Percentiles rank a stretch among this genome's conserved stretches.
Evolutionary conservation across 164 flowering plant genomes (phyloP).

Genomic region (Chloranthus sessilifolius): DNA sequence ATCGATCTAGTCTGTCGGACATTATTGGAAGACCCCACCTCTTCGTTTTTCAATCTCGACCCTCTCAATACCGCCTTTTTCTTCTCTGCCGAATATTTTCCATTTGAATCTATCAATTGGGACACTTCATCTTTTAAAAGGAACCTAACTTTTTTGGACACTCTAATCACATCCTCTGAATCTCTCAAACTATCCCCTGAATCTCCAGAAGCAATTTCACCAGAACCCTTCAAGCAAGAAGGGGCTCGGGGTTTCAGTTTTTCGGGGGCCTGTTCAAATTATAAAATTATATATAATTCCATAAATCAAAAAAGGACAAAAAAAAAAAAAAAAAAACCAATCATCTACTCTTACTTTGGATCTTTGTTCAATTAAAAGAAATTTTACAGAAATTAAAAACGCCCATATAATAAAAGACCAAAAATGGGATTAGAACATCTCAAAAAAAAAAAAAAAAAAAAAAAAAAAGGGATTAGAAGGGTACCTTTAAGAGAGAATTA

Average conservation of each 20-base stretch:
- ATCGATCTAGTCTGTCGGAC: constrained; percentile 15
- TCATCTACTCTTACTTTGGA: too few relatives aligned
- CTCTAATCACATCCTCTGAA: constrained; percentile 9
- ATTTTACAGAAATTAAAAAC: neutral
- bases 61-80: constrained; percentile 11
- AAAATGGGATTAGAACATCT: neutral
- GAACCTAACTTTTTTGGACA: constrained; percentile 44
- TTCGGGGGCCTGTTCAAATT: neutral
- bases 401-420: neutral
- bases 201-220: constrained; percentile 6
- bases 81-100: neutral
- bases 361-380: neutral
- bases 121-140: constrained; percentile 31
- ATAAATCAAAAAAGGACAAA: neutral
- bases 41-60: constrained; percentile 2
- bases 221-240: constrained; percentile 20
- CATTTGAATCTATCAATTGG: constrained; percentile 12
- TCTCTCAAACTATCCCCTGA: constrained; percentile 15
- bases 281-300: neutral
- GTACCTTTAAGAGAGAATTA: constrained; percentile 36
- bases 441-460: constrained; percentile 1
- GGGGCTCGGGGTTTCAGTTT: neutral
- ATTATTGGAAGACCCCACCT: neutral
- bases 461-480: neutral
- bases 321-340: constrained; percentile 5